phyloP scores from a whole-genome alignment of 2,329 filamentous ascomycete genomes.

The Pseudogymnoascus sp. region DNA sequence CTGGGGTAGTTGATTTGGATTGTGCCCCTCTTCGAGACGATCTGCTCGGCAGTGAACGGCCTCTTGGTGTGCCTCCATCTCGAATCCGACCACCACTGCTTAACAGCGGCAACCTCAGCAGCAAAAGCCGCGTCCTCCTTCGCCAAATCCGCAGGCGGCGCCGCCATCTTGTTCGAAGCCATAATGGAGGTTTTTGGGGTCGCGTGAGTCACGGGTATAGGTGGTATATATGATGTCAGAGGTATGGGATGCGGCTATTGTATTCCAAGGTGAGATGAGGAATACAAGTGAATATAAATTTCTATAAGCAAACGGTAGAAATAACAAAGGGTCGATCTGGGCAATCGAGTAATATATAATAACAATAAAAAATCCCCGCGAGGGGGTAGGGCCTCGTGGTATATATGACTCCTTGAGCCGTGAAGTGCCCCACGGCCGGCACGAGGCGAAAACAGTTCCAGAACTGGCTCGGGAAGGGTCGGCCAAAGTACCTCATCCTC shows the following conservation, averaged over 20 bases:
- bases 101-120: constrained; percentile 77
- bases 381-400: neutral
- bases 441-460: neutral
- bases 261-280: neutral
- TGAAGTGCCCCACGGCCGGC: neutral
- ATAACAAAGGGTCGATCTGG: neutral
- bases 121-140: constrained; percentile 48
- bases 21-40: constrained; percentile 89
- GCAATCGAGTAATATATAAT: neutral
- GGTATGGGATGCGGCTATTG: neutral
- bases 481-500: neutral
- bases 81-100: constrained; percentile 89
- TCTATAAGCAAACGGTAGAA: neutral
- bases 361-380: neutral
- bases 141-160: constrained; percentile 46
- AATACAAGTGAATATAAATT: neutral
- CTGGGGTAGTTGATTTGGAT: constrained; percentile 87
- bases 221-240: neutral
- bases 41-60: constrained; percentile 92
- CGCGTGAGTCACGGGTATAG: neutral
- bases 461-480: constrained; percentile 1
- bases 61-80: constrained; percentile 91
- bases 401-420: constrained; percentile 1
- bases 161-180: constrained; percentile 47
- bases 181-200: constrained; percentile 17